Evolutionary conservation across 371 early-diverging fungal genomes (phyloP).

Genomic region (Saksenaea vasiformis): DNA sequence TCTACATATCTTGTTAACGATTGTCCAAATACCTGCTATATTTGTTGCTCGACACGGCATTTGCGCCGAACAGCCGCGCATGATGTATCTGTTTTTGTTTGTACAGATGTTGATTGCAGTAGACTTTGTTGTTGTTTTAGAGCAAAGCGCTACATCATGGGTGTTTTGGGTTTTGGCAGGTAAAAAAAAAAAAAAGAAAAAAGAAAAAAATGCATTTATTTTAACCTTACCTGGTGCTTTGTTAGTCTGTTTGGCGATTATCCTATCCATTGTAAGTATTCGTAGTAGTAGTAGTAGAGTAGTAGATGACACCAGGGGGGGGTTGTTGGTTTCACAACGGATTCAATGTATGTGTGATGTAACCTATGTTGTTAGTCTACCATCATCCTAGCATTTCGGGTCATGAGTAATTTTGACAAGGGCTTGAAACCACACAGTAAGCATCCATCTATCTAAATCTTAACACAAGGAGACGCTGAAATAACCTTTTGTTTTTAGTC

Average conservation of each 20-base stretch:
- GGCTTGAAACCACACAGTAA: conserved; percentile 52
- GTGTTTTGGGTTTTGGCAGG: conserved; percentile 55
- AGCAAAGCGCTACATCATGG: conserved; percentile 45
- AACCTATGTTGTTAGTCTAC: conserved; percentile 23
- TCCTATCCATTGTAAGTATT: conserved; percentile 42
- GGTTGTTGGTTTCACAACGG: neutral
- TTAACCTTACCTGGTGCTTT: neutral
- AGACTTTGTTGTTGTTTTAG: conserved; percentile 44
- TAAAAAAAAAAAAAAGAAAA: conserved; percentile 34
- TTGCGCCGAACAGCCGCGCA: conserved; percentile 29
- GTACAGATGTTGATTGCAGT: conserved; percentile 35
- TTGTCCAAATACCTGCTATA: conserved; percentile 37
- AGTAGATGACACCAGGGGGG: too few relatives aligned
- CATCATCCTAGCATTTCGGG: conserved; percentile 29
- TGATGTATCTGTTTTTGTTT: conserved; percentile 34
- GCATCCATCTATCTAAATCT: too few relatives aligned
- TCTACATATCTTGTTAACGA: conserved; percentile 40
- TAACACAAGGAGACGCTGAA: too few relatives aligned
- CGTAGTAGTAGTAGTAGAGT: too few relatives aligned
- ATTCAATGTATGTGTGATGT: neutral
- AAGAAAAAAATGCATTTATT: neutral
- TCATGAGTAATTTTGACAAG: conserved; percentile 42
- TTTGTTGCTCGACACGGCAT: conserved; percentile 41
- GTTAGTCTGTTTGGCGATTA: conserved; percentile 46
- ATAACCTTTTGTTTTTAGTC: too few relatives aligned